A percentile compares a stretch with the other conserved stretches of the same genome.
phyloP scores from a whole-genome alignment of 1,284 basidiomycete genomes.

The Sphagnurus paluster region DNA sequence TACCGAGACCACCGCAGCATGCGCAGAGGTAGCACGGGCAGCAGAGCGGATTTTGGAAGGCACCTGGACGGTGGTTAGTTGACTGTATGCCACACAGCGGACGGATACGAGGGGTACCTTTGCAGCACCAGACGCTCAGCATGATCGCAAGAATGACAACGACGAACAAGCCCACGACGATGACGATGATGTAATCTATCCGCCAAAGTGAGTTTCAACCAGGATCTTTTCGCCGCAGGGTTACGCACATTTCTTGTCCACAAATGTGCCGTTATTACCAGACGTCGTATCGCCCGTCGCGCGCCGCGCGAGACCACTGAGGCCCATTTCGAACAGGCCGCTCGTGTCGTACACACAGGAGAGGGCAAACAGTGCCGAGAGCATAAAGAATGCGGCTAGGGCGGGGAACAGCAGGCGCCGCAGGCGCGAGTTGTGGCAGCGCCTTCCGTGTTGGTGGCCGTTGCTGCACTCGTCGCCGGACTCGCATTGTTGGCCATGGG shows the following conservation, averaged over 20 bases:
- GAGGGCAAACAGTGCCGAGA: constrained; percentile 31
- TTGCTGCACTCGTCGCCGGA: not conserved
- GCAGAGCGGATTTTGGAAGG: constrained; percentile 58
- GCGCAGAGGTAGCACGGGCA: constrained; percentile 67
- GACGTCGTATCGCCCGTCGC: constrained; percentile 22
- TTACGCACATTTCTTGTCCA: constrained; percentile 38
- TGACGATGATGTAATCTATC: constrained; percentile 53
- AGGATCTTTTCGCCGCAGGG: not conserved
- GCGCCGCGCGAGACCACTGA: constrained; percentile 32
- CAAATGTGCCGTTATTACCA: constrained; percentile 28
- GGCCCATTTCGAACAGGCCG: constrained; percentile 17
- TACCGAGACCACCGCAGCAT: constrained; percentile 64
- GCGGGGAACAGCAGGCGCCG: constrained; percentile 34
- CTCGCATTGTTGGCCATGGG: not conserved
- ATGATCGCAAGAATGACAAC: constrained; percentile 51
- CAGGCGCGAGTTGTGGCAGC: constrained; percentile 38
- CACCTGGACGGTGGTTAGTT: constrained; percentile 33
- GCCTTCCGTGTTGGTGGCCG: constrained; percentile 1
- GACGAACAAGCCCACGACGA: constrained; percentile 55
- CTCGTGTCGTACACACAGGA: constrained; percentile 27
- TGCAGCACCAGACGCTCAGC: constrained; percentile 61
- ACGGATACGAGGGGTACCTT: constrained; percentile 31
- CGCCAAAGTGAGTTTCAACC: not conserved
- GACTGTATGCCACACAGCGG: not conserved
- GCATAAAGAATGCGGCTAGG: constrained; percentile 28